A percentile compares a stretch with the other conserved stretches of the same genome.
These are phyloP conservation scores for Aureobasidium musti DNA, from an alignment of 2,329 filamentous ascomycete genomes.

Conservation along the genomic window DNA sequence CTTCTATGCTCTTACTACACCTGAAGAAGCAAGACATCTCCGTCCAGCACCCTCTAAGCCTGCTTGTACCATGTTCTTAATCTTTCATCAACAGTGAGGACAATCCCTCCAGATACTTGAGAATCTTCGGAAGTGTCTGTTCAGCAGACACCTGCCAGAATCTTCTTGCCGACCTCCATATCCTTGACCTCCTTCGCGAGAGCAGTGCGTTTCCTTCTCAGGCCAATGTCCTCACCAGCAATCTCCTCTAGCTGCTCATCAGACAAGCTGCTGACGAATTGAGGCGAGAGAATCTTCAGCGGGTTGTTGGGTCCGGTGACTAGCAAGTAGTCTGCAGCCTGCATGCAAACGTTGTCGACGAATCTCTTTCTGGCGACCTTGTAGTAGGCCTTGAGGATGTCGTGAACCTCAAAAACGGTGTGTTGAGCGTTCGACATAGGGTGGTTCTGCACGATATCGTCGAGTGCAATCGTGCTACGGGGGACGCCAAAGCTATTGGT, in stretches of 20 bases:
- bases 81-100: neutral
- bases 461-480: conserved; percentile 33
- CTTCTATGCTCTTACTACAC: neutral
- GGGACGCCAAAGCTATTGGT: neutral
- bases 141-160: conserved; percentile 18
- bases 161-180: conserved; percentile 26
- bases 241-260: conserved; percentile 56
- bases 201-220: conserved; percentile 47
- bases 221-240: conserved; percentile 57
- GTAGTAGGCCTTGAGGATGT: conserved; percentile 64
- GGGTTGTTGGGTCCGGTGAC: conserved; percentile 55
- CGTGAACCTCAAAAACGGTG: conserved; percentile 57
- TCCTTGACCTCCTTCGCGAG: conserved; percentile 52
- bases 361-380: conserved; percentile 62
- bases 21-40: neutral
- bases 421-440: conserved; percentile 46
- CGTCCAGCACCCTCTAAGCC: neutral
- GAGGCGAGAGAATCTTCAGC: conserved; percentile 55
- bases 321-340: conserved; percentile 59
- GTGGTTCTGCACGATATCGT: conserved; percentile 33
- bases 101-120: neutral
- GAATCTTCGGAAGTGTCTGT: neutral
- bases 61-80: neutral
- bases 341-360: conserved; percentile 62
- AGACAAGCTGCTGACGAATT: conserved; percentile 54